Evolutionary conservation across 192 early-diverging fungal species (phyloP).

Genomic region (Podila epigama): DNA sequence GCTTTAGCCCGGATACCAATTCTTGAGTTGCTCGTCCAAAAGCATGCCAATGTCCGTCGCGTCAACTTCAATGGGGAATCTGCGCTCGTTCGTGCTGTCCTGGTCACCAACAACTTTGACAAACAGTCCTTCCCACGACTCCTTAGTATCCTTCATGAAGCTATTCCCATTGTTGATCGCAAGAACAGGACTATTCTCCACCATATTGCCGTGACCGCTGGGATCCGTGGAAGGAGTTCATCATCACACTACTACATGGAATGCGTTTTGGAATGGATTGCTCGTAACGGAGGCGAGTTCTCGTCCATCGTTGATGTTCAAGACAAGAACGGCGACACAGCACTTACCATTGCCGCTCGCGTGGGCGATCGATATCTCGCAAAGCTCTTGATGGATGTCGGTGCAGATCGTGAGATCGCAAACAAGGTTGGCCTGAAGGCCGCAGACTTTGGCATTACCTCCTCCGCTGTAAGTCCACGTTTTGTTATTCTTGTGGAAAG

Average conservation of each 20-base stretch:
- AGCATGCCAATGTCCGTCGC: conserved; percentile 72
- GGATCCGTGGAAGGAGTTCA: conserved; percentile 66
- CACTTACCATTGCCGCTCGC: conserved; percentile 87
- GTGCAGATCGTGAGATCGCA: conserved; percentile 74
- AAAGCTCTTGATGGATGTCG: conserved; percentile 74
- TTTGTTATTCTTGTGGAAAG: not conserved
- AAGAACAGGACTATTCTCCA: conserved; percentile 86
- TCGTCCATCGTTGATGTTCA: conserved; percentile 64
- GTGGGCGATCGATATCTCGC: conserved; percentile 74
- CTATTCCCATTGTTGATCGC: conserved; percentile 75
- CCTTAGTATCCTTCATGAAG: conserved; percentile 75
- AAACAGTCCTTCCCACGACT: conserved; percentile 79
- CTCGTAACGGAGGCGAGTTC: conserved; percentile 53
- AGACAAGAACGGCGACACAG: conserved; percentile 84
- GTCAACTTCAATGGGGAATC: conserved; percentile 88
- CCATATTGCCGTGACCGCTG: conserved; percentile 83
- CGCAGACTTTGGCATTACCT: conserved; percentile 69
- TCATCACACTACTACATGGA: conserved; percentile 92
- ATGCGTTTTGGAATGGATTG: conserved; percentile 76
- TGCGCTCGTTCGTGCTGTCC: conserved; percentile 86
- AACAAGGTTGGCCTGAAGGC: conserved; percentile 84
- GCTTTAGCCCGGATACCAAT: conserved; percentile 82
- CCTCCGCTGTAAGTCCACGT: conserved; percentile 17
- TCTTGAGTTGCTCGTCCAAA: conserved; percentile 77
- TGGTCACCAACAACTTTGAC: conserved; percentile 87